These are phyloP conservation scores for Rosa chinensis DNA, from an alignment of 306 rosid species.

Conservation along the genomic window DNA sequence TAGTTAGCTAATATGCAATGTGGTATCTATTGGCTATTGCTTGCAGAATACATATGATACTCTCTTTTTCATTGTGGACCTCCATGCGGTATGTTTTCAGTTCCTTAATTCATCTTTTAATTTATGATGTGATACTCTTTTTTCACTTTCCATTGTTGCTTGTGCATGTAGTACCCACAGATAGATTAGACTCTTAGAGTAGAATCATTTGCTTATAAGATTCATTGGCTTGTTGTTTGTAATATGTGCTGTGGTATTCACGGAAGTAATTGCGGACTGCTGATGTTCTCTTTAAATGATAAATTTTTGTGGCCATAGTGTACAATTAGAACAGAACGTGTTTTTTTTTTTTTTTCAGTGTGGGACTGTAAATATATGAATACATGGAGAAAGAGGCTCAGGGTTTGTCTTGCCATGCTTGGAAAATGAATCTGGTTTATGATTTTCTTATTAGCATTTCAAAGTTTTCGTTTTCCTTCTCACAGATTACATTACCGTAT, in stretches of 20 bases:
- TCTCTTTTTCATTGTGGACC: slow-evolving; percentile 90
- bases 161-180: slow-evolving; percentile 1
- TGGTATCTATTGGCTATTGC: slow-evolving; percentile 23
- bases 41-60: slow-evolving; percentile 81
- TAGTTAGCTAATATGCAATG: neutral
- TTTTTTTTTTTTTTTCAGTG: neutral
- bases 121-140: neutral
- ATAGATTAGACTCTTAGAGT: slow-evolving; percentile 3
- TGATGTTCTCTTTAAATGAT: neutral
- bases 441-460: slow-evolving; percentile 9
- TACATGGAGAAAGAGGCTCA: neutral
- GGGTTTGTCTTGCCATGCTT: neutral
- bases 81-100: slow-evolving; percentile 74
- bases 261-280: neutral
- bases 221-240: neutral
- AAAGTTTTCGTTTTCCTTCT: slow-evolving; percentile 2
- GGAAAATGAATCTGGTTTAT: neutral
- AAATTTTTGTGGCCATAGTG: neutral
- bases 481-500: slow-evolving; percentile 86
- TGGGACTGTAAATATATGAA: neutral
- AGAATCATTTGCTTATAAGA: neutral
- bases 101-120: neutral
- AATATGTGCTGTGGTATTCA: neutral
- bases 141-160: neutral
- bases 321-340: neutral